These are phyloP conservation scores for Aspergillus brunneoviolaceus DNA, from an alignment of 2,329 filamentous ascomycete species.

Conservation along the genomic window DNA sequence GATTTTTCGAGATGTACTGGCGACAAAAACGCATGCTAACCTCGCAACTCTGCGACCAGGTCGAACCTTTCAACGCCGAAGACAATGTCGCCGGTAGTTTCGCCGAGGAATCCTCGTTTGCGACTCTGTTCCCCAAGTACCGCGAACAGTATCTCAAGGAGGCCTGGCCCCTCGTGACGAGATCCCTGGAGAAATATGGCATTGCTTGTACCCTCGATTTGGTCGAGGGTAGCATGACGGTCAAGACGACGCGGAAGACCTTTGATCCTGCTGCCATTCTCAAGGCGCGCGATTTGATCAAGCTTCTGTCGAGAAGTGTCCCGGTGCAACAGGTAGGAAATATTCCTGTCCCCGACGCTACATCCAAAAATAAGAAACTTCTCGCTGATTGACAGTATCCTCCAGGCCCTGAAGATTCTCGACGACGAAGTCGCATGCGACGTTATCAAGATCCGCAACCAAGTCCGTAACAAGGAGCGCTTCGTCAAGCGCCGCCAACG, in stretches of 20 bases:
- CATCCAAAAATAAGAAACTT: neutral
- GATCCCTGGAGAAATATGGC: conserved; percentile 79
- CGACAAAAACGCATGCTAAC: conserved; percentile 5
- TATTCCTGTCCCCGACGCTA: neutral
- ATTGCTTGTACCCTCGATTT: conserved; percentile 91
- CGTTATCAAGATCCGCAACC: conserved; percentile 89
- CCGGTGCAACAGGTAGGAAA: conserved; percentile 69
- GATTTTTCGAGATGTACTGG: neutral
- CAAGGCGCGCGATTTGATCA: conserved; percentile 91
- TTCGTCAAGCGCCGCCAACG: conserved; percentile 94
- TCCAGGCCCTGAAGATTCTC: conserved; percentile 78
- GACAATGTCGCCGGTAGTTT: conserved; percentile 87
- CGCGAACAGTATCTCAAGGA: conserved; percentile 91
- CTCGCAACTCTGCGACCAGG: conserved; percentile 41
- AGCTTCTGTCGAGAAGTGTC: conserved; percentile 85
- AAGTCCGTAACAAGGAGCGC: conserved; percentile 89
- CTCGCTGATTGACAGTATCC: neutral
- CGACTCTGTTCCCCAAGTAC: conserved; percentile 86
- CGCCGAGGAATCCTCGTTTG: conserved; percentile 87
- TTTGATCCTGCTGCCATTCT: conserved; percentile 90
- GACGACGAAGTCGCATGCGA: conserved; percentile 91
- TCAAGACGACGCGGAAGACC: conserved; percentile 89
- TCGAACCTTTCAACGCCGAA: conserved; percentile 79
- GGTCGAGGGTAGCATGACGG: conserved; percentile 93
- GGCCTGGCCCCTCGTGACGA: conserved; percentile 88